phyloP scores from a whole-genome alignment of 768 basidiomycete genomes.

The Crucibulum laeve region DNA sequence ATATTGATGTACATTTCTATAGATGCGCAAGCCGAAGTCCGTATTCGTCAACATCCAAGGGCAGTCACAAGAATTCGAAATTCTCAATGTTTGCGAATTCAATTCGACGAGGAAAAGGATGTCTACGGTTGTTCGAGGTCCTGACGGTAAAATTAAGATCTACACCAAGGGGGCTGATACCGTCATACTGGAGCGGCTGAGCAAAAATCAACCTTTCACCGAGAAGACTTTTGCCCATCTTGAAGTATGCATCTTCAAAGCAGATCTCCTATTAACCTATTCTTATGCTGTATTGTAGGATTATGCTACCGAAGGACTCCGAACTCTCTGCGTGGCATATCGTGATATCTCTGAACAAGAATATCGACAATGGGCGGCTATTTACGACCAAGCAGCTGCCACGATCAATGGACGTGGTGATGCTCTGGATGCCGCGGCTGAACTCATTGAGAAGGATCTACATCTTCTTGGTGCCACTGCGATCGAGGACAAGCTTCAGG shows the following conservation, averaged over 20 bases:
- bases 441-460: constrained; percentile 93
- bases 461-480: constrained; percentile 94
- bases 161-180: constrained; percentile 98
- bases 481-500: constrained; percentile 97
- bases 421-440: constrained; percentile 90
- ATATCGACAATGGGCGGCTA: constrained; percentile 82
- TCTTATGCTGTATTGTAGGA: constrained; percentile 44
- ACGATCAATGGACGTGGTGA: constrained; percentile 95
- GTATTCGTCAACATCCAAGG: constrained; percentile 85
- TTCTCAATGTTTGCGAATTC: constrained; percentile 98
- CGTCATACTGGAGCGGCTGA: constrained; percentile 92
- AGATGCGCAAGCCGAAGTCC: constrained; percentile 96
- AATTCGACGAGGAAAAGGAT: constrained; percentile 97
- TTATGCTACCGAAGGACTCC: constrained; percentile 94
- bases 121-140: constrained; percentile 88
- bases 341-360: constrained; percentile 91
- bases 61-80: constrained; percentile 72
- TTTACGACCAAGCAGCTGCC: constrained; percentile 90
- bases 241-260: constrained; percentile 64
- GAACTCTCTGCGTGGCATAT: constrained; percentile 94
- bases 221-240: constrained; percentile 88
- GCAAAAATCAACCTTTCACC: constrained; percentile 75
- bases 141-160: constrained; percentile 89
- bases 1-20: constrained; percentile 5
- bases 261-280: neutral